Evolutionary conservation across 306 rosid genomes (phyloP), one percentile per base, ranked within the genome.

Genomic region (Carpinus viminea): DNA sequence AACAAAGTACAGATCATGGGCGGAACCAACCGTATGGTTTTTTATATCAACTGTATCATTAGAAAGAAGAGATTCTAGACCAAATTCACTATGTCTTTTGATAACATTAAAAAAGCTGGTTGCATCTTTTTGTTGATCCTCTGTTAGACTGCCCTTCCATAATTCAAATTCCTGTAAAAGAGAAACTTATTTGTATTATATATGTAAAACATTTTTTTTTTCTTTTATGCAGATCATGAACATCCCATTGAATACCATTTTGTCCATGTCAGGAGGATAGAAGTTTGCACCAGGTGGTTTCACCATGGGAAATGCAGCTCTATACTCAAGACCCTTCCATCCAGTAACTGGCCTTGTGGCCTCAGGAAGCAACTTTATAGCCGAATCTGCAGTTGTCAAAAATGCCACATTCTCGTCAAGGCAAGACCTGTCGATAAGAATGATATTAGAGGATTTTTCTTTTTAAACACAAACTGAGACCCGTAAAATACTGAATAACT

Each of bases 211-310:
- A 55, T 61, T 57, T 18, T 43, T 10, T 38, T 61, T 62, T 18
- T 48, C 68, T 78, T 52, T 15, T 1, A 60, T 46, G 17, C 78
- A 85, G 31, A 73, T 61, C 52, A 79, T 64, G 20, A 75, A 62
- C 68, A 79, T 53, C 70, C 31, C 48, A 60, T 21, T 24, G 55
- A 59, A 45, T 92, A 95, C 98, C 97, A 2, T 82, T 90, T 90
- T 95, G 83, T 95, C 93, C 98, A 95, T 91, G 82, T 95, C 98
- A 7, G 97, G 91, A 31, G 98, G 98, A 76, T 95, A 95, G 87
- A 95, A 95, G 84, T 95, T 92, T 82, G 96, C 98, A 72, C 97
- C 92, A 7, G 90, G 90, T 59, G 98, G 98, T 79, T 92, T 95
- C 80, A 46, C 77, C 70, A 71, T 2, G 20, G 98, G 98, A 86